Evolutionary conservation across 768 basidiomycete genomes (phyloP), one percentile per base, ranked within the genome.

Genomic region (Boletellus ananas): DNA sequence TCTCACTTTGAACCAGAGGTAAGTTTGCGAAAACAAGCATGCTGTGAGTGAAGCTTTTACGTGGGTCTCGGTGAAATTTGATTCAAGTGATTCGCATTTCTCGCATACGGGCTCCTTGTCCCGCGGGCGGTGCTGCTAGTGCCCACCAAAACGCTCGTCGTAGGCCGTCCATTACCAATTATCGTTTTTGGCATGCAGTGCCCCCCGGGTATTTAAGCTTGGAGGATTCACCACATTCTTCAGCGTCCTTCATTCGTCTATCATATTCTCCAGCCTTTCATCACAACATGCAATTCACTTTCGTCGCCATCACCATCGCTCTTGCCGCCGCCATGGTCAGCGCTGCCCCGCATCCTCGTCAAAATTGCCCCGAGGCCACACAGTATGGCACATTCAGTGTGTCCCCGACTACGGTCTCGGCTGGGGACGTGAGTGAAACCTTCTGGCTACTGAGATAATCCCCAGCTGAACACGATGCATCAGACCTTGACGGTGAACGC

Each of bases 351-450:
- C 57, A 49, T 3, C 39, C 58, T 31, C 62, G 67, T 17, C 56
- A 54, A 31, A 44, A 4, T 8, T 66, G 65, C 44, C 0, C 65
- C 3, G n/a, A 62, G 36, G 65, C 65, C 18, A 1, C 58, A 12
- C 56, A 23, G 6, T 66, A 47, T 44, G 65, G 65, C 11, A 33
- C 41, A 3, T 18, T 66, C 20, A 47, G 0, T 0, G 16, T 69
- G 35, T 51, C 54, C 40, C 65, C 65, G 16, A 47, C 55, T 34
- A 60, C 43, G 1, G 50, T 66, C 41, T 18, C 62, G 8, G 38
- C 63, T 7, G 65, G 65, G 1, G 60, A 67, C 3, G 65, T 66
- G 31, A 45, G 60, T 46, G 8, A 29, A 35, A 12, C 33, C 16
- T 13, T 29, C 4, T 16, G 13, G 10, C 21, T 36, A 4, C 10